Percentiles rank a stretch among this genome's conserved stretches.
Conservation (phyloP, 129 eudicot species). For the Ambrosia artemisiifolia region DNA sequence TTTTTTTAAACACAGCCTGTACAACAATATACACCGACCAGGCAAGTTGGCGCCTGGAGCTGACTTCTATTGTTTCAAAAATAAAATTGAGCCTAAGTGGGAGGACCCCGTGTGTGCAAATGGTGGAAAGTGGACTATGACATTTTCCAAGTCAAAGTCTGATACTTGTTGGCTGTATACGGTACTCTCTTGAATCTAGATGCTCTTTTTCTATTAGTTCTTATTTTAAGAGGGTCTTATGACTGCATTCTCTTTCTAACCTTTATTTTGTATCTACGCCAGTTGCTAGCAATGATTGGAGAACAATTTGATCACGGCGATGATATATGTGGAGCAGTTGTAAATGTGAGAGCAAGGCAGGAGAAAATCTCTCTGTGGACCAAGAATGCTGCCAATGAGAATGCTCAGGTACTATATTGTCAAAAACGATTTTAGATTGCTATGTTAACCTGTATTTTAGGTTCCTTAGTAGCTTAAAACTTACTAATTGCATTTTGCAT, state of each 20-base stretch:
- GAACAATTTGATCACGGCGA: slow-evolving; percentile 97
- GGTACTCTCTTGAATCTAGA: slow-evolving; percentile 43
- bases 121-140: slow-evolving; percentile 94
- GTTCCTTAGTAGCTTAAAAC: not conserved
- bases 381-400: slow-evolving; percentile 90
- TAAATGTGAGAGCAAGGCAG: slow-evolving; percentile 59
- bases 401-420: slow-evolving; percentile 67
- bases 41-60: slow-evolving; percentile 63
- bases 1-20: slow-evolving; percentile 48
- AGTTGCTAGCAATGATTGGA: slow-evolving; percentile 94
- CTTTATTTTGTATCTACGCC: not conserved
- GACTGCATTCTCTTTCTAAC: slow-evolving; percentile 4
- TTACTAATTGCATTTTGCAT: not conserved
- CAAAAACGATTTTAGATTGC: not conserved
- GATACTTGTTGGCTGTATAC: slow-evolving; percentile 75
- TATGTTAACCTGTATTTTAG: not conserved
- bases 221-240: not conserved
- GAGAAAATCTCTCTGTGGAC: slow-evolving; percentile 86
- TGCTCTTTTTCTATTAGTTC: not conserved
- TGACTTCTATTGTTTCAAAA: slow-evolving; percentile 74
- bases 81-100: slow-evolving; percentile 86
- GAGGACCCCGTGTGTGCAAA: slow-evolving; percentile 97
- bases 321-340: slow-evolving; percentile 96
- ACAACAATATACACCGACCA: slow-evolving; percentile 76
- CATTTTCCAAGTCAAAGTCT: slow-evolving; percentile 44